phyloP scores from a whole-genome alignment of 768 basidiomycete genomes.

The Mrakia frigida region DNA sequence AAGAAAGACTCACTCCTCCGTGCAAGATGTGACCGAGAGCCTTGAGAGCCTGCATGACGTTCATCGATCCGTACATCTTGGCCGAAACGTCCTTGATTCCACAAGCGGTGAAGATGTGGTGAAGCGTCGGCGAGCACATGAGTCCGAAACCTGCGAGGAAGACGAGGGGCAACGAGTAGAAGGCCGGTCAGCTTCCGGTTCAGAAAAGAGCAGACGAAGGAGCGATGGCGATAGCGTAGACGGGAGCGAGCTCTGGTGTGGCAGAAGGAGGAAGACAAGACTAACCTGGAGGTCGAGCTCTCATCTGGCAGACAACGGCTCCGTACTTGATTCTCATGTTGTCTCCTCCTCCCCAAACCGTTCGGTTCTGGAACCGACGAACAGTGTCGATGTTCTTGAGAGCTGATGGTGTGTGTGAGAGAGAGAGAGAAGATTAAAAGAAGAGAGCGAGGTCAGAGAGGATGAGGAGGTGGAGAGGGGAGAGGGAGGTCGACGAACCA shows the following conservation, averaged over 20 bases:
- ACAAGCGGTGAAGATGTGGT: constrained; percentile 79
- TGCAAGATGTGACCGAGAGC: constrained; percentile 75
- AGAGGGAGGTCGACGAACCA: constrained; percentile 4
- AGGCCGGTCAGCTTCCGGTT: neutral
- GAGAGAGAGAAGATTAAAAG: neutral
- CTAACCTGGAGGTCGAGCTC: constrained; percentile 50
- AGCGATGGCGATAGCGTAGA: too few relatives aligned
- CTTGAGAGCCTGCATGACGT: constrained; percentile 80
- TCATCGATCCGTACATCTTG: constrained; percentile 90
- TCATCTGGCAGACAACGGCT: constrained; percentile 68
- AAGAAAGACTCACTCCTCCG: constrained; percentile 41
- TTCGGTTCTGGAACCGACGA: constrained; percentile 86
- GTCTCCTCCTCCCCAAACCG: constrained; percentile 67
- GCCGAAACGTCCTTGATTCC: constrained; percentile 93
- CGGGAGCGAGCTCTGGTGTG: too few relatives aligned
- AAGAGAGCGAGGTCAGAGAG: neutral
- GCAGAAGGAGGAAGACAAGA: neutral
- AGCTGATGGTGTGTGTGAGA: constrained; percentile 53
- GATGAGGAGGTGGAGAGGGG: neutral
- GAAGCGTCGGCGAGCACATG: constrained; percentile 78
- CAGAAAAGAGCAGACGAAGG: too few relatives aligned
- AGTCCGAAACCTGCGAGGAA: constrained; percentile 73
- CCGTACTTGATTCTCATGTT: constrained; percentile 81
- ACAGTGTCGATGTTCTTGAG: constrained; percentile 86
- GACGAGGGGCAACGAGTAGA: neutral